These are phyloP conservation scores for Pseudogymnoascus sp. DNA, from an alignment of 2,329 filamentous ascomycete species.

Conservation along the genomic window DNA sequence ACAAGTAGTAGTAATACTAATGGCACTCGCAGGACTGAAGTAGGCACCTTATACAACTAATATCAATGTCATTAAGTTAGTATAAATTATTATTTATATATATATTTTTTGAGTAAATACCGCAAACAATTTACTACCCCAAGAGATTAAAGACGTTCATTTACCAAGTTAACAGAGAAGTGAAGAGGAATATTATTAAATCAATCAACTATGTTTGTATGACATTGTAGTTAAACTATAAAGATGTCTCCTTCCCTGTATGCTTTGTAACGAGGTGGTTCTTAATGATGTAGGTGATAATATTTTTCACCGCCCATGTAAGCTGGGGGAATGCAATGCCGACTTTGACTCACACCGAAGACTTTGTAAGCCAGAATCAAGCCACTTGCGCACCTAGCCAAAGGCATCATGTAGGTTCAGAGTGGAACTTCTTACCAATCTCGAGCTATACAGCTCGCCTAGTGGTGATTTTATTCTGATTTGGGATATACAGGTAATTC, in stretches of 20 bases:
- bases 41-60: neutral
- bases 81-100: neutral
- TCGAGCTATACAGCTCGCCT: neutral
- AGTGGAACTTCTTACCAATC: neutral
- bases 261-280: neutral
- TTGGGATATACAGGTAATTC: neutral
- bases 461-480: neutral
- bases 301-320: neutral
- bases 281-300: neutral
- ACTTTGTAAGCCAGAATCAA: neutral
- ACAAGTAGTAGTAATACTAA: neutral
- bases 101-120: neutral
- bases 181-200: neutral
- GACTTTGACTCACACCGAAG: neutral
- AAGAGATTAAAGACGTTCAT: neutral
- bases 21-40: neutral
- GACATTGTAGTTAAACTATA: neutral
- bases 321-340: neutral
- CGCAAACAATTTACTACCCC: neutral
- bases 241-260: neutral
- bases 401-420: neutral
- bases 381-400: neutral
- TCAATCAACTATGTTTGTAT: neutral
- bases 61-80: neutral
- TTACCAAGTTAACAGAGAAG: neutral